Evolutionary conservation across 2,329 filamentous ascomycete genomes (phyloP).

Genomic region (Fusarium tuaranense): DNA sequence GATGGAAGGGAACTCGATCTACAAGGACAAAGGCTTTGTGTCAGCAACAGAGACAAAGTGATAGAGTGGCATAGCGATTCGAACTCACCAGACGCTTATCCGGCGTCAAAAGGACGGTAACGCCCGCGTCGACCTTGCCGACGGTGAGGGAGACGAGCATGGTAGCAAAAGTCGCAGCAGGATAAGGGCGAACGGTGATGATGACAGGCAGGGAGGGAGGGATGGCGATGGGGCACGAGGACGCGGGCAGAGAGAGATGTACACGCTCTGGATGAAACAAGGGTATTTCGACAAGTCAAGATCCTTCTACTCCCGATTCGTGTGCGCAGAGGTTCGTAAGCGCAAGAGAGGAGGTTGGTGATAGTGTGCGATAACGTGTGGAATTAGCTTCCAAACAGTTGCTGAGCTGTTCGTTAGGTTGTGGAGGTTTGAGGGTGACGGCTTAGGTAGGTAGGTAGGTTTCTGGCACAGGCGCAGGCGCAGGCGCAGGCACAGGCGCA

Average conservation of each 20-base stretch:
- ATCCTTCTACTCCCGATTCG: background rate
- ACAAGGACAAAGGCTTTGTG: constrained; percentile 26
- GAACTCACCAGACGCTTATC: constrained; percentile 90
- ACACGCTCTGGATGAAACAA: constrained; percentile 3
- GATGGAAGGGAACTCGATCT: constrained; percentile 99
- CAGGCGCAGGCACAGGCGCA: too few relatives aligned
- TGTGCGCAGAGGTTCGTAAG: background rate
- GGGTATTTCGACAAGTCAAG: background rate
- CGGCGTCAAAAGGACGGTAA: constrained; percentile 94
- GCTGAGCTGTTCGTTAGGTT: background rate
- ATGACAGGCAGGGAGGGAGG: background rate
- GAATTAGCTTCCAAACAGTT: constrained; percentile 12
- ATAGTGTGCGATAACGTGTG: constrained; percentile 29
- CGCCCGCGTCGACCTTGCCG: constrained; percentile 98
- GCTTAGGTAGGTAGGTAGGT: too few relatives aligned
- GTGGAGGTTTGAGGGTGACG: background rate
- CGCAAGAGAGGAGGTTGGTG: constrained; percentile 16
- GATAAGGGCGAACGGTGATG: constrained; percentile 8
- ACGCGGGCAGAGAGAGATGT: background rate
- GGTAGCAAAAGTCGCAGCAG: constrained; percentile 45
- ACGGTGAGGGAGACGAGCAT: constrained; percentile 99
- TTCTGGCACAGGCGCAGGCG: too few relatives aligned
- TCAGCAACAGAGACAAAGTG: constrained; percentile 31
- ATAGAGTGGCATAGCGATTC: background rate
- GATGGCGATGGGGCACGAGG: constrained; percentile 5